phyloP scores from a whole-genome alignment of 2,329 filamentous ascomycete species.

The Fusarium coicis region DNA sequence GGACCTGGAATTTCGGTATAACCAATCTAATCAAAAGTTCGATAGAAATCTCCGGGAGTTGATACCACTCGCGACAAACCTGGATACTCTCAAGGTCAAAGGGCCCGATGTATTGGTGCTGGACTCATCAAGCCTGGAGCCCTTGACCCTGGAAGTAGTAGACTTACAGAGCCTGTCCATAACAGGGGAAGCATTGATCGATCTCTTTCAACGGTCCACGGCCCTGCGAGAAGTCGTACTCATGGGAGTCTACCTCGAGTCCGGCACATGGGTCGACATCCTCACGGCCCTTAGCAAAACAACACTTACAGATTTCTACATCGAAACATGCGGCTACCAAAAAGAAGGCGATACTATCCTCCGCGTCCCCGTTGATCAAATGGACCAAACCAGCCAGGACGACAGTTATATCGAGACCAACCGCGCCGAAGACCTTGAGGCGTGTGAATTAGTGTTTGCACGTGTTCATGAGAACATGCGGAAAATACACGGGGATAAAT shows the following conservation, averaged over 20 bases:
- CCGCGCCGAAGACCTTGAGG: background rate
- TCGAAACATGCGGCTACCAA: background rate
- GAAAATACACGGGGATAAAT: background rate
- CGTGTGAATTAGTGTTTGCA: background rate
- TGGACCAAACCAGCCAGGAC: background rate
- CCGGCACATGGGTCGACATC: background rate
- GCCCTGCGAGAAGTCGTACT: background rate
- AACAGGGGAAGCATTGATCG: background rate
- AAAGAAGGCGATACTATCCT: background rate
- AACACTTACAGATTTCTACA: background rate
- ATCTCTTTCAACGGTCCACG: background rate
- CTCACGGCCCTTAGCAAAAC: background rate
- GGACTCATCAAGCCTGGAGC: background rate
- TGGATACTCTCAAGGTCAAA: background rate
- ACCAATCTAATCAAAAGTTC: background rate
- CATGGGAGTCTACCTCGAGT: background rate
- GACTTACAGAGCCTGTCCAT: background rate
- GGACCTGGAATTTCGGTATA: background rate
- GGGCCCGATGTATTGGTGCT: background rate
- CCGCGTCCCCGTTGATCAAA: rapidly evolving
- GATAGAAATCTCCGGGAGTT: background rate
- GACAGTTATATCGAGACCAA: background rate
- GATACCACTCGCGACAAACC: background rate
- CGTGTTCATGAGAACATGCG: background rate
- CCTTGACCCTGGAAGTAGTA: background rate